Base-by-base conservation (phyloP, 352 stramenopile species). In the Vaucheria bursata region DNA sequence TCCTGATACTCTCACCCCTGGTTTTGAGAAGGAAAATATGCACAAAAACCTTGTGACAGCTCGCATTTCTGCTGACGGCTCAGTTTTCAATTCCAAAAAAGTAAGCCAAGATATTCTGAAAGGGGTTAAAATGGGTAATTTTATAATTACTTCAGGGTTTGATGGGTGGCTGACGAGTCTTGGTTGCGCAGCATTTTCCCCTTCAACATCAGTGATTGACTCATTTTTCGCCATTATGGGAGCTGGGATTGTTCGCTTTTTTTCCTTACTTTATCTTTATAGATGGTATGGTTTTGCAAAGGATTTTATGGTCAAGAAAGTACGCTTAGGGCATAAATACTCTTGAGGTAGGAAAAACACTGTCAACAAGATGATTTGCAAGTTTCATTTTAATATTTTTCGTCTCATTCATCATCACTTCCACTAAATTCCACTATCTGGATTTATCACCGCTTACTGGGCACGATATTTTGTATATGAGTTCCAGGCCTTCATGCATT, bases 1-100 rank as follows among this genome's bases (percentile, higher is more conserved):
- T 38, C 91, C 91, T 18, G 92, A 94, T 85, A 95, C 89, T 0
- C 87, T 91, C 77, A 95, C 90, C 18, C 90, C 90, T 25, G 89
- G 89, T 1, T 95, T 88, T 80, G 82, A 89, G 77, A 79, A 83
- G 59, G 90, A 93, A 81, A 89, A 89, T 71, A 79, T 84, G 52
- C 84, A 69, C 31, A 65, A 73, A 18, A 39, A 67, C 31, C 31
- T 39, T 31, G 18, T 73, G 2, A 33, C n/a, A 29, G 6, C 2
- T n/a, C 2, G 2, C 31, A 12, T 73, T 25, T 65, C n/a, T 25
- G 67, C 2, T 2, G 36, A 67, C 67, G 2, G 2, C 67, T n/a
- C 18, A 2, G 67, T 65, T 2, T 65, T 73, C 7, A 39, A 38
- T 31, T 34, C 70, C 3, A 1, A 67, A 39, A 12, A 39, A 67